These are phyloP conservation scores for Deinandra increscens DNA, from an alignment of 129 eudicot genomes.

Conservation along the genomic window DNA sequence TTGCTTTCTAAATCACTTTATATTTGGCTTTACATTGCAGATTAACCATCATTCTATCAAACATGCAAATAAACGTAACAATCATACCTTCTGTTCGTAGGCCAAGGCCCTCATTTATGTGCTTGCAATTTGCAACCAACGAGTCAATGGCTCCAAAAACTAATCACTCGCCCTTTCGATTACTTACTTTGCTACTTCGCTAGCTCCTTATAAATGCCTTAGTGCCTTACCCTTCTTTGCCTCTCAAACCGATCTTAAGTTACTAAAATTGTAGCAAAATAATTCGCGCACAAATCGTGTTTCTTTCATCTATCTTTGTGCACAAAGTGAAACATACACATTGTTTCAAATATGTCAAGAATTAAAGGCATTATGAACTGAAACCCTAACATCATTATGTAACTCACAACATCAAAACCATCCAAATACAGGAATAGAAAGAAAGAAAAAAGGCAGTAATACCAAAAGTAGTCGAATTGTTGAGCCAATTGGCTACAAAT, in stretches of 20 bases:
- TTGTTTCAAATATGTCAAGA: background rate
- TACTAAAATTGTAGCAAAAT: background rate
- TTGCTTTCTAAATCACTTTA: background rate
- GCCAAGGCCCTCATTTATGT: background rate
- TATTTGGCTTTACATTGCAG: slow-evolving; percentile 7
- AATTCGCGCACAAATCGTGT: background rate
- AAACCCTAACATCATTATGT: slow-evolving; percentile 17
- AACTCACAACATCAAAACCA: slow-evolving; percentile 10
- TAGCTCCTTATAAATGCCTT: background rate
- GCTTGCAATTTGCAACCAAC: background rate
- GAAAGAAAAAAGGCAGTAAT: background rate
- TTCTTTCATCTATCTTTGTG: slow-evolving; percentile 6
- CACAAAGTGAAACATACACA: background rate
- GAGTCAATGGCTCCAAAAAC: background rate
- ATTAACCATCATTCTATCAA: background rate
- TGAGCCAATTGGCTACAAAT: slow-evolving; percentile 1
- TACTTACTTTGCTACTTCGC: background rate
- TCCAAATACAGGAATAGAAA: background rate
- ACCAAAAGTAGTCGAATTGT: background rate
- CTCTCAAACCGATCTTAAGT: background rate
- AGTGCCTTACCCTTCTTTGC: background rate
- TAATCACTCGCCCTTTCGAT: background rate
- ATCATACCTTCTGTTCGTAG: background rate
- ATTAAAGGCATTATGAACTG: background rate
- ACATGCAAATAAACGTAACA: background rate